Base-by-base conservation (phyloP, 257 asterid genomes). In the Solanum virginianum region DNA sequence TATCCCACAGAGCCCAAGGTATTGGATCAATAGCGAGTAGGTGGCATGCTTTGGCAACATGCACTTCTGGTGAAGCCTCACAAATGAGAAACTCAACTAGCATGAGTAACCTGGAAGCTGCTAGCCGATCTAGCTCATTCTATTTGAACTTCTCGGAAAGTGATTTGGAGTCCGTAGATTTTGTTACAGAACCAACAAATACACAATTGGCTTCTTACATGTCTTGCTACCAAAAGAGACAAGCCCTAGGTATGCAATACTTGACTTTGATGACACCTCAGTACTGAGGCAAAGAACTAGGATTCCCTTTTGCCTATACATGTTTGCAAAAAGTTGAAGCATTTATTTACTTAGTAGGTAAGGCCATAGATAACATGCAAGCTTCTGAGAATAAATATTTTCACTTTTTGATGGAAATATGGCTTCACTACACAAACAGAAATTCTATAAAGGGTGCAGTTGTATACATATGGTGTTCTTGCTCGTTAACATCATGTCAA, bases 221-320 rank as follows among this genome's bases (percentile, higher is more conserved):
- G 93, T 90, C 98, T 55, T 92, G 94, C 22, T 94, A 94, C 89
- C 98, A 95, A 89, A 94, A 92, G 90, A 89, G 96, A 86, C 93
- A 92, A 86, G 94, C 98, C 77, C 88, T 95, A 88, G 98, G 98
- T 95, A 94, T 57, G 89, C 69, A 15, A 63, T 75, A 62, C 55
- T 65, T 54, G 62, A 20, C 84, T 79, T 20, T 84, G 82, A 80
- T 77, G 60, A 26, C 60, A 72, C 63, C 36, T 63, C 66, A 47
- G 57, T 62, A 4, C 68, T n/a, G 5, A 18, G 24, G 3, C 32
- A 43, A 29, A 62, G 57, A 20, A 49, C 13, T 57, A 26, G n/a
- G 74, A 14, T 43, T 22, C 16, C 12, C 54, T 32, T 17, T 29
- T 69, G 56, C 71, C 24, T 36, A 39, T 69, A n/a, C 69, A 12